phyloP scores from a whole-genome alignment of 2,329 filamentous ascomycete genomes.

The Aspergillus sojae region DNA sequence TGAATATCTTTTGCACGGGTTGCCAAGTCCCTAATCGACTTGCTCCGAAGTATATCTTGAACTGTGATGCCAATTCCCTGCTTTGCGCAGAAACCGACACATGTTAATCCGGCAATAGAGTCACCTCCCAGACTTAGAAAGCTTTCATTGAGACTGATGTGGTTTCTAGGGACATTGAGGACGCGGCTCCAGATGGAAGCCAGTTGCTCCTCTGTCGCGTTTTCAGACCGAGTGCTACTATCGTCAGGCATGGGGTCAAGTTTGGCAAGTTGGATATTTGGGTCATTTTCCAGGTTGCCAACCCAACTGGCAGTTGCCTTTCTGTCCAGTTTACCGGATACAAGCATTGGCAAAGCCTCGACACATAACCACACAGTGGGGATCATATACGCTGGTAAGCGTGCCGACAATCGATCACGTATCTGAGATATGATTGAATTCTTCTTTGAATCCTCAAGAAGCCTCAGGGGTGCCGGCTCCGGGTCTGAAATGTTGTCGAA shows the following conservation, averaged over 20 bases:
- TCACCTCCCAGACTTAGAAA: conserved; percentile 53
- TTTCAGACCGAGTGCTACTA: conserved; percentile 20
- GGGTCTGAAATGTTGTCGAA: conserved; percentile 22
- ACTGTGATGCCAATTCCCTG: conserved; percentile 49
- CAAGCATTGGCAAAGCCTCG: conserved; percentile 46
- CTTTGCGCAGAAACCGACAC: conserved; percentile 51
- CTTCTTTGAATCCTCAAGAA: conserved; percentile 26
- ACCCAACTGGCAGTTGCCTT: conserved; percentile 43
- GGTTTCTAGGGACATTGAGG: conserved; percentile 38
- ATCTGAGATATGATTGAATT: conserved; percentile 26
- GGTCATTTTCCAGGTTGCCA: conserved; percentile 29
- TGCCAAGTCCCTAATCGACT: conserved; percentile 46
- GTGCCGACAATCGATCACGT: conserved; percentile 30
- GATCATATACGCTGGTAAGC: conserved; percentile 52
- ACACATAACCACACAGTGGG: conserved; percentile 51
- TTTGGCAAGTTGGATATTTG: conserved; percentile 20
- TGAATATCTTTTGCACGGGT: conserved; percentile 32
- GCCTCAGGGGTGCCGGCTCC: conserved; percentile 26
- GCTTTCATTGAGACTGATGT: conserved; percentile 38
- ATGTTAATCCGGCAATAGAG: conserved; percentile 55
- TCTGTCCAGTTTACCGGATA: conserved; percentile 51
- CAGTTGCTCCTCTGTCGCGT: conserved; percentile 33
- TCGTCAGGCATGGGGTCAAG: background rate
- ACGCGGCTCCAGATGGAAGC: conserved; percentile 41
- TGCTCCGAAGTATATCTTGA: conserved; percentile 52